Conservation (phyloP, 2,329 filamentous ascomycete species). For the Zelopaecilomyces penicillatus region DNA sequence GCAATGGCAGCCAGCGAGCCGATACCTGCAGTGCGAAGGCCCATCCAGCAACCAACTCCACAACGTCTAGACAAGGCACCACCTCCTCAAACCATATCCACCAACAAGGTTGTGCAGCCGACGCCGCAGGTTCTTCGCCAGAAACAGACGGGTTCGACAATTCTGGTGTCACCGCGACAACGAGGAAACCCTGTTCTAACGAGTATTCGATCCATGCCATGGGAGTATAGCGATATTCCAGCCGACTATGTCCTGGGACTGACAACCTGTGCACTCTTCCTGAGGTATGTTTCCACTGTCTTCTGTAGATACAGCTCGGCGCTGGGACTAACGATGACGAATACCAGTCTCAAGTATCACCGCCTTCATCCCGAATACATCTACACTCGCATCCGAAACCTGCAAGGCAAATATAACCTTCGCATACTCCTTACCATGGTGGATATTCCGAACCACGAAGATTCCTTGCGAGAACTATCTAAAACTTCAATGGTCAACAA, state of each 20-base stretch:
- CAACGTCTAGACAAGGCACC: conserved; percentile 47
- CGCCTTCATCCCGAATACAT: conserved; percentile 96
- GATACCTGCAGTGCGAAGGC: conserved; percentile 25
- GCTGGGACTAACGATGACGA: conserved; percentile 1
- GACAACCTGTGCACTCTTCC: conserved; percentile 84
- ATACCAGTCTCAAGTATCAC: conserved; percentile 79
- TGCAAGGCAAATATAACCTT: conserved; percentile 79
- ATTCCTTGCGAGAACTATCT: conserved; percentile 77
- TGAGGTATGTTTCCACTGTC: conserved; percentile 41
- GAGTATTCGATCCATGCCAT: conserved; percentile 71
- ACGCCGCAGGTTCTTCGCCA: conserved; percentile 77
- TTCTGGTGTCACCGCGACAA: conserved; percentile 84
- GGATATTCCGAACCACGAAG: conserved; percentile 91
- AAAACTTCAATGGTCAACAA: conserved; percentile 92
- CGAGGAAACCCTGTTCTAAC: conserved; percentile 91
- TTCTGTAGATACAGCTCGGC: not conserved
- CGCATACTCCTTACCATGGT: conserved; percentile 85
- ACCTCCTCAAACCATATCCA: conserved; percentile 28
- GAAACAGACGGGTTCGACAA: conserved; percentile 58
- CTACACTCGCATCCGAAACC: conserved; percentile 78
- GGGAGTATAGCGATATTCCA: conserved; percentile 97
- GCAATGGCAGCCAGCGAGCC: conserved; percentile 45
- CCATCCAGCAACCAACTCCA: conserved; percentile 40
- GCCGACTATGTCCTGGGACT: conserved; percentile 84
- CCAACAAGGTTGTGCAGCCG: conserved; percentile 66